Percentiles rank a stretch among this genome's conserved stretches.
Conservation (phyloP, 148 eudicot genomes). For the Beta vulgaris region DNA sequence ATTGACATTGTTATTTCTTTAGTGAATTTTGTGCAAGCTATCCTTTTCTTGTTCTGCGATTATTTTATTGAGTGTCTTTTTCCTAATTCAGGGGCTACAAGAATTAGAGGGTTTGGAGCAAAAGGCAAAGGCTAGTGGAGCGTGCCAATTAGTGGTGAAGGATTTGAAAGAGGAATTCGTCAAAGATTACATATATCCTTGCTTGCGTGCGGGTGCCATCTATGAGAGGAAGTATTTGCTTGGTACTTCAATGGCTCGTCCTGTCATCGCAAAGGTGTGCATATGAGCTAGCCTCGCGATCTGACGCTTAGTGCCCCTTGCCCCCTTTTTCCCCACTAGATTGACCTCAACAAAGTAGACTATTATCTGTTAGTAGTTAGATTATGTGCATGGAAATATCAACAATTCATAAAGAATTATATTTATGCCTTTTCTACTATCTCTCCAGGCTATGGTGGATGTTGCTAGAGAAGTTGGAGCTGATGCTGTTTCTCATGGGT, state of each 20-base stretch:
- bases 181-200: constrained; percentile 80
- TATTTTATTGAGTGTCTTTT: background rate
- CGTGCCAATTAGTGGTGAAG: constrained; percentile 92
- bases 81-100: constrained; percentile 50
- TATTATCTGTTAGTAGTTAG: background rate
- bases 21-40: background rate
- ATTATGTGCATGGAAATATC: background rate
- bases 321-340: background rate
- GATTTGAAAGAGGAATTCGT: constrained; percentile 98
- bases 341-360: background rate
- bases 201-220: constrained; percentile 94
- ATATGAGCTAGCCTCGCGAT: constrained; percentile 1
- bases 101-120: constrained; percentile 90
- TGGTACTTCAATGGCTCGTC: constrained; percentile 99
- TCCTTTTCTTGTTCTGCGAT: constrained; percentile 1
- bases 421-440: background rate
- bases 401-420: background rate
- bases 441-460: constrained; percentile 88
- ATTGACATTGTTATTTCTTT: too few relatives aligned
- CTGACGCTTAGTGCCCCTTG: background rate
- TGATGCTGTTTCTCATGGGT: constrained; percentile 97
- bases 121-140: constrained; percentile 99
- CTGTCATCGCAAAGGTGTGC: constrained; percentile 93
- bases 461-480: constrained; percentile 98
- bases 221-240: constrained; percentile 94